A percentile compares a stretch with the other conserved stretches of the same genome.
phyloP scores from a whole-genome alignment of 345 rosid species.

The Moricandia arvensis region DNA sequence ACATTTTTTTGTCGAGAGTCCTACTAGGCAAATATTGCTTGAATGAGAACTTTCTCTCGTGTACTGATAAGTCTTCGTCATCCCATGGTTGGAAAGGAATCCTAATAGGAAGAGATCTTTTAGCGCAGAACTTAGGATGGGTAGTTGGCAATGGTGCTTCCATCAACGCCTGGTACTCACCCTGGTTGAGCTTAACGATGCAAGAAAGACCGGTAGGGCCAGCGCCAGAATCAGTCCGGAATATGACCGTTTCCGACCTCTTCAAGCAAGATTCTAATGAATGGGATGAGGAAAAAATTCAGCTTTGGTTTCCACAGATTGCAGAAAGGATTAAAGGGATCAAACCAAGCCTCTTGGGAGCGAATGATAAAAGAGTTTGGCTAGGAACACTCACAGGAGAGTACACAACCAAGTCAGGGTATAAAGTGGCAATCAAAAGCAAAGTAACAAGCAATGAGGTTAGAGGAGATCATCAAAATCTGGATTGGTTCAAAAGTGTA shows the following conservation, averaged over 20 bases:
- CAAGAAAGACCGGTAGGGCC: background rate
- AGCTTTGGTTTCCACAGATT: background rate
- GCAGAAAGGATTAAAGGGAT: too few relatives aligned
- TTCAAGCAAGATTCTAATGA: background rate
- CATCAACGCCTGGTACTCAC: background rate
- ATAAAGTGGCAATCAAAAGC: too few relatives aligned
- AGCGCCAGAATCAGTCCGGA: background rate
- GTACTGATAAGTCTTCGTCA: background rate
- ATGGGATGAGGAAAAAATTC: background rate
- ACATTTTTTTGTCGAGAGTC: background rate
- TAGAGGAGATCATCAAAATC: too few relatives aligned
- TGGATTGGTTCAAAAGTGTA: background rate
- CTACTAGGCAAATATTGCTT: background rate
- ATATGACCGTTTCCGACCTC: background rate
- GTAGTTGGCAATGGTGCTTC: background rate
- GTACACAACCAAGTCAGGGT: background rate
- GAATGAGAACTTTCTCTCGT: background rate
- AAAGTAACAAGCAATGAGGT: too few relatives aligned
- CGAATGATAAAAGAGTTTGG: background rate
- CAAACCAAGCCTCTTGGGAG: background rate
- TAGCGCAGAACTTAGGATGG: background rate
- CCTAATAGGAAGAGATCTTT: background rate
- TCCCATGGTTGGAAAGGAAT: background rate
- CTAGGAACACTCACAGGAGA: background rate
- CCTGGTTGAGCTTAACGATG: background rate